phyloP scores from a whole-genome alignment of 106 monocot genomes.

The Alisma plantagoaquatica region DNA sequence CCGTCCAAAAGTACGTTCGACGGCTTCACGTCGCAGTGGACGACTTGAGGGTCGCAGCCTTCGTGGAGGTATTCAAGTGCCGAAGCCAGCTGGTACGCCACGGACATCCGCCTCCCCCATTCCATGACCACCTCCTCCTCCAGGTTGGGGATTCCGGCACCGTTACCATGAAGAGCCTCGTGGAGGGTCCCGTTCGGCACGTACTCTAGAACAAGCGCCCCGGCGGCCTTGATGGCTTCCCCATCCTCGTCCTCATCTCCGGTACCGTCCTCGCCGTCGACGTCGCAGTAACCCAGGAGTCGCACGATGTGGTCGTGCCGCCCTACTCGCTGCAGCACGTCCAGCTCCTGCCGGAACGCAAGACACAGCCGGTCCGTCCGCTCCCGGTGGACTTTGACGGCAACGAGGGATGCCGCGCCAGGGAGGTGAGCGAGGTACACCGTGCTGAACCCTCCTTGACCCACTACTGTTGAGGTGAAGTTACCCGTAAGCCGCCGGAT shows the following conservation, averaged over 20 bases:
- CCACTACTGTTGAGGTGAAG: slow-evolving; percentile 36
- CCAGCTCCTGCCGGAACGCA: slow-evolving; percentile 47
- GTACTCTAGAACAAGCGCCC: slow-evolving; percentile 52
- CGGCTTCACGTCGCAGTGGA: slow-evolving; percentile 55
- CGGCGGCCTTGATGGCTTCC: slow-evolving; percentile 19
- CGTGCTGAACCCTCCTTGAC: slow-evolving; percentile 44
- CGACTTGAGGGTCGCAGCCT: slow-evolving; percentile 30
- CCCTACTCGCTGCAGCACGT: slow-evolving; percentile 25
- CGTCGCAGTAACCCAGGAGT: slow-evolving; percentile 55
- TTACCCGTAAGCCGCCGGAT: slow-evolving; percentile 23
- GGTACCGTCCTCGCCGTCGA: slow-evolving; percentile 12
- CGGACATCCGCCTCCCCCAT: slow-evolving; percentile 31
- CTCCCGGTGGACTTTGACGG: slow-evolving; percentile 36
- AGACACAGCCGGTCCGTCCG: slow-evolving; percentile 33
- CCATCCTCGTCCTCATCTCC: background rate
- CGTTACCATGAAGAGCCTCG: slow-evolving; percentile 39
- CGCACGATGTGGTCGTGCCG: slow-evolving; percentile 39
- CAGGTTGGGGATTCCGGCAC: too few species aligned
- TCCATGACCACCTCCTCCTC: too few species aligned
- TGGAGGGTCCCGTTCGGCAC: slow-evolving; percentile 54
- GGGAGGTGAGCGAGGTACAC: slow-evolving; percentile 29
- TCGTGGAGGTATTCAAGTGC: slow-evolving; percentile 58
- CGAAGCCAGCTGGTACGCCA: slow-evolving; percentile 29
- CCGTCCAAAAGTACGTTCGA: slow-evolving; percentile 52
- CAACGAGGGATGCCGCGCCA: slow-evolving; percentile 3